Evolutionary conservation across 78 protist genomes (phyloP).

Genomic region (Andalucia godoyi): DNA sequence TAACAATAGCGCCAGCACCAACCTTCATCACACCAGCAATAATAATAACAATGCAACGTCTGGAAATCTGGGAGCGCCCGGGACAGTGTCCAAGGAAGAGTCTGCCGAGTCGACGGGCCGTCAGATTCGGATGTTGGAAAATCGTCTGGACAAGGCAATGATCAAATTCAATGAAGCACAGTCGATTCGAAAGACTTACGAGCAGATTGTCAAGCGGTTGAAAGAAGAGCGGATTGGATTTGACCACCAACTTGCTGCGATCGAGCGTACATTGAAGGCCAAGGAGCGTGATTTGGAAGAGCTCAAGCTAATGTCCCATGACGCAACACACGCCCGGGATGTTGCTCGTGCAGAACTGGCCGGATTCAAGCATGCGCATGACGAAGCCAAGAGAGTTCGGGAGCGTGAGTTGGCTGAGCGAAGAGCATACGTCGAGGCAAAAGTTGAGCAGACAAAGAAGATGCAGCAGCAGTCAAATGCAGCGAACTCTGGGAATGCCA

Average conservation of each 20-base stretch:
- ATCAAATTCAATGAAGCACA: conserved; percentile 57
- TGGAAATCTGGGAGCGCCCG: too few relatives aligned
- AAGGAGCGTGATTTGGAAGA: conserved; percentile 41
- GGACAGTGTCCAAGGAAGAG: too few relatives aligned
- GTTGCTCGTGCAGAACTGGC: conserved; percentile 37
- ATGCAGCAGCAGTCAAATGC: not conserved
- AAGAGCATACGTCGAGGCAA: not conserved
- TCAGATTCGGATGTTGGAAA: conserved; percentile 43
- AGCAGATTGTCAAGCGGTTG: conserved; percentile 52
- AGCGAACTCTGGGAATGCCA: not conserved
- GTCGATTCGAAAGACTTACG: conserved; percentile 54
- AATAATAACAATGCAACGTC: too few relatives aligned
- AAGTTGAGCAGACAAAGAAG: conserved; percentile 2
- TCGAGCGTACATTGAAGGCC: conserved; percentile 43
- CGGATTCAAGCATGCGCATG: conserved; percentile 10
- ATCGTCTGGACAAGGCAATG: conserved; percentile 49
- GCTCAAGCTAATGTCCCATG: conserved; percentile 34
- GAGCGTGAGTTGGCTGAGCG: conserved; percentile 14
- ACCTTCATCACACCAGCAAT: too few relatives aligned
- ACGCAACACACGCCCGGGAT: conserved; percentile 40
- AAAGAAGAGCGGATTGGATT: conserved; percentile 55
- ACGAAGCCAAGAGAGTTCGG: conserved; percentile 23
- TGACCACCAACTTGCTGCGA: conserved; percentile 44
- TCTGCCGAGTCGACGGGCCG: not conserved
- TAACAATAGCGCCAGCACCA: too few relatives aligned